Percentiles rank a stretch among this genome's conserved stretches.
These are phyloP conservation scores for Curvularia lunata DNA, from an alignment of 2,329 filamentous ascomycete genomes.

Conservation along the genomic window DNA sequence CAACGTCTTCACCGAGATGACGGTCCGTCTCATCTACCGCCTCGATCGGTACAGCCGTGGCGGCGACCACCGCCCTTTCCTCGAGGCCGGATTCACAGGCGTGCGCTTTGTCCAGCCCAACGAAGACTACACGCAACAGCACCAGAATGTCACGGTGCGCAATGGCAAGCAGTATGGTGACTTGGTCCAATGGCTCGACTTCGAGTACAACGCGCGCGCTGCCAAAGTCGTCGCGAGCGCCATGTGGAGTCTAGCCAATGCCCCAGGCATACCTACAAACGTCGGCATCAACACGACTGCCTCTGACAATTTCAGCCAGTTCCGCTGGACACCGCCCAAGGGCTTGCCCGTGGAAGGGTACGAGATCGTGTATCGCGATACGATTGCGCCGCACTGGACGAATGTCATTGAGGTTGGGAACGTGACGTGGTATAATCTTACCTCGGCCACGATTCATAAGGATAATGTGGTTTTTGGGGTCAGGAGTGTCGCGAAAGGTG, in stretches of 20 bases:
- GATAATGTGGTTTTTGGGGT: slow-evolving; percentile 63
- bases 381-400: slow-evolving; percentile 57
- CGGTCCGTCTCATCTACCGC: slow-evolving; percentile 60
- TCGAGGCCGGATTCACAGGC: slow-evolving; percentile 59
- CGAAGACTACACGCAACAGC: slow-evolving; percentile 63
- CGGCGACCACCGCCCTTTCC: slow-evolving; percentile 61
- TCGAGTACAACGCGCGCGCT: slow-evolving; percentile 59
- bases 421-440: slow-evolving; percentile 46
- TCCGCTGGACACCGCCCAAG: slow-evolving; percentile 54
- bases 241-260: slow-evolving; percentile 60
- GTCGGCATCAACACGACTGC: slow-evolving; percentile 54
- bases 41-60: slow-evolving; percentile 62
- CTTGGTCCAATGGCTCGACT: slow-evolving; percentile 60
- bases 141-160: slow-evolving; percentile 58
- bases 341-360: slow-evolving; percentile 54
- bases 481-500: slow-evolving; percentile 55
- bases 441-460: slow-evolving; percentile 57
- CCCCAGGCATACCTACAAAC: slow-evolving; percentile 56
- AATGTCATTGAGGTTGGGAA: slow-evolving; percentile 55
- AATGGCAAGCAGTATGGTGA: slow-evolving; percentile 61
- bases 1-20: slow-evolving; percentile 58
- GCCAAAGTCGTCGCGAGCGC: slow-evolving; percentile 59
- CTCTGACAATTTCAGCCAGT: slow-evolving; percentile 56
- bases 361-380: slow-evolving; percentile 61
- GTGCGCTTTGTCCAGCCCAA: slow-evolving; percentile 62